Base-by-base conservation (phyloP, 305 asterid species). In the Rubia balearica region DNA sequence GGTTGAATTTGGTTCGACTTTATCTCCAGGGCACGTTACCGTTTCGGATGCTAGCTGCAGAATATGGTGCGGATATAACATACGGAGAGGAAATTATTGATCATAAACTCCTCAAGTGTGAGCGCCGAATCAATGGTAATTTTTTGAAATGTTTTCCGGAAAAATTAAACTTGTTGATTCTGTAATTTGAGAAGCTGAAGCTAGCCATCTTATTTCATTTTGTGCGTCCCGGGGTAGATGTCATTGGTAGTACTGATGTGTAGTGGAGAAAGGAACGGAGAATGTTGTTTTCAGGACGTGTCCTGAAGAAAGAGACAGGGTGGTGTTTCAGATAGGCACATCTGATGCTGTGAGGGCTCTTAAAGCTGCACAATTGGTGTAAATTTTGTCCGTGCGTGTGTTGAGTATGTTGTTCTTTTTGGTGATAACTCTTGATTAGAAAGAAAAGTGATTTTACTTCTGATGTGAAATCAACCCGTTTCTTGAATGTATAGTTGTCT, bases 11-110 rank as follows among this genome's bases (percentile, higher is more conserved):
- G 21, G 40, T 68, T 66, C 74, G 30, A 19, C 10, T 19, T 1
- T 53, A 11, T 65, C n/a, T 64, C 4, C 80, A 91, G 96, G 98
- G 98, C 8, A 90, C 96, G 0, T 65, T 92, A 83, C 96, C 98
- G 0, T 81, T 92, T 21, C 87, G 98, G 81, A 55, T 90, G 86
- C 81, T 92, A 11, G 92, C 96, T 75, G 92, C 95, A 74, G 85
- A 90, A 68, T 92, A 88, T 61, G 98, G 96, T 41, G 96, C 96
- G 1, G 89, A 90, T 71, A 84, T 92, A 69, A 85, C 96, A 33
- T 92, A 90, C 13, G 92, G 95, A 17, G 98, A 92, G 83, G 98
- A 92, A 85, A 90, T 92, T 80, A 92, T 90, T 75, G 98, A 92
- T 73, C 98, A 88, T 80, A 92, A 88, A 74, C 73, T 90, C 71